Base-by-base conservation (phyloP, 768 basidiomycete species). In the Cystobasidium onofrii region DNA sequence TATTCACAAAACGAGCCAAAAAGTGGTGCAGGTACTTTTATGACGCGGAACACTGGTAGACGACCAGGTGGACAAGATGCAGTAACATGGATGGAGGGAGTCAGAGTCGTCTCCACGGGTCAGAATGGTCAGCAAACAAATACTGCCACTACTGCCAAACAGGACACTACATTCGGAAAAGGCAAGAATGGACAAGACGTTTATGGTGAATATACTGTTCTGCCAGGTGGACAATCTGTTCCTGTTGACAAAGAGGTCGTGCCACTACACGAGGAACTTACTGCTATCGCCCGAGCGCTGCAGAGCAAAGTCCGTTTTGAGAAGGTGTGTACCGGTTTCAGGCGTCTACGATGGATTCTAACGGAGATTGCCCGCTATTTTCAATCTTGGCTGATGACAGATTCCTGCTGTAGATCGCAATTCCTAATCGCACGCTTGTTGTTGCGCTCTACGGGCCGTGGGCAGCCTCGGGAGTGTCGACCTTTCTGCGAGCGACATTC, bases 211-310 rank as follows among this genome's bases (percentile, higher is more conserved):
- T 25, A 67, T 41, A 43, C 41, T 23, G 44, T 43, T 3, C 50
- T 67, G 9, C 23, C 65, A 18, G 36, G 44, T 52, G 65, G 44
- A 55, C 29, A 36, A 54, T 29, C 44, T 27, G 18, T 29, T 12
- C 7, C 65, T 50, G 50, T 67, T 9, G 69, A 71, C 29, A 33
- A 55, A 34, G 69, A 71, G n/a, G 27, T 33, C 6, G 54, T 71
- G 33, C 54, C 65, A 27, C 27, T 75, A 4, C 54, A 63, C 29
- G 74, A 75, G 27, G 74, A 75, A 66, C 54, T 75, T 50, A 71
- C 74, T 18, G 41, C 55, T 34, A 34, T 61, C 27, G 66, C 55
- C 9, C 73, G 66, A 52, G 43, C 36, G 9, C 62, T 75, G 34
- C 34, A 60, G n/a, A 54, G 62, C 27, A 52, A 60, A 29, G 60